Conservation (phyloP, 208 protist species). For the Trypanosoma theileri region DNA sequence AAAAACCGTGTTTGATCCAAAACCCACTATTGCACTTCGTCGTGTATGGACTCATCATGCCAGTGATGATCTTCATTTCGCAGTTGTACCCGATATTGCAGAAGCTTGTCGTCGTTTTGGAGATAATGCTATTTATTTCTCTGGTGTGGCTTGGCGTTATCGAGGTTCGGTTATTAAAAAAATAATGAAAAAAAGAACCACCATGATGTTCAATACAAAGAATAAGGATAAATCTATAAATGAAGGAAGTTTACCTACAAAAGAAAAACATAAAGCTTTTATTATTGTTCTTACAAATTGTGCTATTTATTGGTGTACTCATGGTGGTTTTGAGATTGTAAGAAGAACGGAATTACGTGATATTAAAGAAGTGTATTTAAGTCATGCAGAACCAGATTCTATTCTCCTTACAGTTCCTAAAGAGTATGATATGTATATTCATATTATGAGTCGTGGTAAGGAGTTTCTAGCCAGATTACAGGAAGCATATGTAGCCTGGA, state of each 20-base stretch:
- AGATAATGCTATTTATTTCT: conserved; percentile 76
- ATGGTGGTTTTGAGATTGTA: conserved; percentile 52
- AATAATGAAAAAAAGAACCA: neutral
- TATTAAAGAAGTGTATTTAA: conserved; percentile 40
- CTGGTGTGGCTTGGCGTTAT: conserved; percentile 64
- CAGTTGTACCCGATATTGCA: conserved; percentile 51
- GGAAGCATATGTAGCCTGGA: conserved; percentile 65
- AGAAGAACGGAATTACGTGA: conserved; percentile 52
- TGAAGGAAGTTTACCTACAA: conserved; percentile 37
- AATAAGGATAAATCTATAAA: conserved; percentile 4
- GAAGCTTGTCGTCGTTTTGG: conserved; percentile 56
- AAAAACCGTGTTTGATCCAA: conserved; percentile 50
- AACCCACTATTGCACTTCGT: conserved; percentile 53
- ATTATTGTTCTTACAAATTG: conserved; percentile 67
- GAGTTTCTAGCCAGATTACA: conserved; percentile 56
- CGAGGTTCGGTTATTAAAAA: conserved; percentile 45
- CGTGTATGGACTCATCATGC: conserved; percentile 33
- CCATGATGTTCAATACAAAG: conserved; percentile 6
- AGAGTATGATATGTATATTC: conserved; percentile 75
- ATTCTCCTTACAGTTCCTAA: conserved; percentile 53
- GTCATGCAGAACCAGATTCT: conserved; percentile 43
- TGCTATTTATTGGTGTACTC: conserved; percentile 65
- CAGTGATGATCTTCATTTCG: conserved; percentile 51
- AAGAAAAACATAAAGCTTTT: conserved; percentile 53
- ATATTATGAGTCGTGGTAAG: conserved; percentile 40